Percentiles rank a stretch among this genome's conserved stretches.
These are phyloP conservation scores for Xenosphaeropsis pyriputrescens DNA, from an alignment of 2,329 filamentous ascomycete species.

Conservation along the genomic window DNA sequence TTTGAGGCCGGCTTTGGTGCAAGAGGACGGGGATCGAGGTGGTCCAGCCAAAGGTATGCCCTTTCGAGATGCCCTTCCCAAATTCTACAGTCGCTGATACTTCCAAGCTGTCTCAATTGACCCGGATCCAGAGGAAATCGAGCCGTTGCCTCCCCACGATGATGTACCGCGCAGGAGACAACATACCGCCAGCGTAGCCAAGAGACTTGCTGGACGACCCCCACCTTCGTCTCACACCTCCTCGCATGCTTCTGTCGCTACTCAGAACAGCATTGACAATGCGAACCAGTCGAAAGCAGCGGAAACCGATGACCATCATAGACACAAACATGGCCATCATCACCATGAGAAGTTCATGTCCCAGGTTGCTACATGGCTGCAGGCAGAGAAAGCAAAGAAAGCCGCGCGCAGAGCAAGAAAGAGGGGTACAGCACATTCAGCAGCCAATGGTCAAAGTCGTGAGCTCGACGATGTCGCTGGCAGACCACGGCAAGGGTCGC, in stretches of 20 bases:
- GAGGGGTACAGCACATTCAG: constrained; percentile 10
- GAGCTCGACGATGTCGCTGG: constrained; percentile 3
- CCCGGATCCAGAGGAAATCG: constrained; percentile 11
- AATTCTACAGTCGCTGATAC: neutral
- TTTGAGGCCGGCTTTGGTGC: constrained; percentile 11
- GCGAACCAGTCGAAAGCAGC: constrained; percentile 8
- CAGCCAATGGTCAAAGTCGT: constrained; percentile 2
- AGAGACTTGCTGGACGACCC: constrained; percentile 4
- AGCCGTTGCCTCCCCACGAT: constrained; percentile 6
- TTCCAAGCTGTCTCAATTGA: constrained; percentile 15
- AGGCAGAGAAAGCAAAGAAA: constrained; percentile 60
- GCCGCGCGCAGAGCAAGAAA: constrained; percentile 35
- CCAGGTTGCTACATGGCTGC: constrained; percentile 72
- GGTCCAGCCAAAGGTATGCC: constrained; percentile 14
- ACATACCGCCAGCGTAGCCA: constrained; percentile 7
- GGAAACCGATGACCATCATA: neutral
- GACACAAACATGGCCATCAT: constrained; percentile 1
- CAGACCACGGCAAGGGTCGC: constrained; percentile 32
- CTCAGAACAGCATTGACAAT: constrained; percentile 13
- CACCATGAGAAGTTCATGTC: constrained; percentile 40
- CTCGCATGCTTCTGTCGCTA: constrained; percentile 10
- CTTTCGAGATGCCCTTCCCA: too few relatives aligned
- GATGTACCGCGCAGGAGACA: constrained; percentile 12
- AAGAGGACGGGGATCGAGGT: constrained; percentile 10
- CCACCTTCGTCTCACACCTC: constrained; percentile 6